Evolutionary conservation across 2,329 filamentous ascomycete species (phyloP).

Genomic region (Stromatinia cepivora): DNA sequence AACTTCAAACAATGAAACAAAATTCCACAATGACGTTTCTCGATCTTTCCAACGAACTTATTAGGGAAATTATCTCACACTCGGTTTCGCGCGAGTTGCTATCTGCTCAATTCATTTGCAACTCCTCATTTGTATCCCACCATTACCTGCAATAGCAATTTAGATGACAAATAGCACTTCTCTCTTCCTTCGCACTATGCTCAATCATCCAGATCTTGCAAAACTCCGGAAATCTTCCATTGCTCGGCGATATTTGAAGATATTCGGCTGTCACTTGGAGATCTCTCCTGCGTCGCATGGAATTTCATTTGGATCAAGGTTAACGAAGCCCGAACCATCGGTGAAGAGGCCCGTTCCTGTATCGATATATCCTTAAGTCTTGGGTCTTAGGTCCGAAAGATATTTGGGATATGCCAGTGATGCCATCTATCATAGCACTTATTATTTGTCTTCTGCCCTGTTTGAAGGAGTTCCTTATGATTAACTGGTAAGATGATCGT

Average conservation of each 20-base stretch:
- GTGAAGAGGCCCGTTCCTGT: too few species aligned
- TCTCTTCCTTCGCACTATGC: slow-evolving; percentile 1
- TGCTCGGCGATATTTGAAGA: too few species aligned
- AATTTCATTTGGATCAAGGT: neutral
- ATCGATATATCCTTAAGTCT: too few species aligned
- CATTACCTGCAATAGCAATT: neutral
- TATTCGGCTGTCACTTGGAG: too few species aligned
- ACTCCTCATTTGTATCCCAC: slow-evolving; percentile 1
- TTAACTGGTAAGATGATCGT: too few species aligned
- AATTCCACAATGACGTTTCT: slow-evolving; percentile 14
- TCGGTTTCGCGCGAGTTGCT: slow-evolving; percentile 43
- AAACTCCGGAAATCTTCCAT: neutral
- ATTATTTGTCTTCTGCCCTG: slow-evolving; percentile 6
- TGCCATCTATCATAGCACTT: neutral
- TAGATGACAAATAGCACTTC: neutral
- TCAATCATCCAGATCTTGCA: slow-evolving; percentile 7
- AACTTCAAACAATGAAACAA: neutral
- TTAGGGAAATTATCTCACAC: slow-evolving; percentile 46
- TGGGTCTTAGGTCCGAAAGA: neutral
- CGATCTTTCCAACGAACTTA: slow-evolving; percentile 45
- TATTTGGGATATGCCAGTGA: neutral
- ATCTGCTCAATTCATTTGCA: neutral
- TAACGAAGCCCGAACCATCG: neutral
- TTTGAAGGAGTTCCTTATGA: slow-evolving; percentile 1
- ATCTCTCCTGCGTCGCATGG: neutral